phyloP scores from a whole-genome alignment of 2,329 filamentous ascomycete genomes.

The Aspergillus aculeatus region DNA sequence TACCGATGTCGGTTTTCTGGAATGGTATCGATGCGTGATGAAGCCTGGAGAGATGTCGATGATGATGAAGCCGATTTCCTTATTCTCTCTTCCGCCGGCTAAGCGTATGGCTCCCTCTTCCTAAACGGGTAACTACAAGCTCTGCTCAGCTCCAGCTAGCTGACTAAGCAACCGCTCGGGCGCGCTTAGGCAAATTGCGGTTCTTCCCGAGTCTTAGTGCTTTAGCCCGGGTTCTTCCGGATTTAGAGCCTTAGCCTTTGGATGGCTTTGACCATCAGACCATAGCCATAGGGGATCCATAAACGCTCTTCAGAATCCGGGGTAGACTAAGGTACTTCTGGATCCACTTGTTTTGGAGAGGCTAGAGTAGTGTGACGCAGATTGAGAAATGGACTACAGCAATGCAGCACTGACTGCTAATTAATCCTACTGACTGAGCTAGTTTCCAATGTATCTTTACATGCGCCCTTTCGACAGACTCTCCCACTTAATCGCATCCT shows the following conservation, averaged over 20 bases:
- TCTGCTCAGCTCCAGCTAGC: background rate
- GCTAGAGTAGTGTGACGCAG: no score
- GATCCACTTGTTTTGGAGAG: no score
- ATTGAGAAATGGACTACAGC: no score
- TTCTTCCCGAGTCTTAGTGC: background rate
- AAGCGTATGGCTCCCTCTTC: background rate
- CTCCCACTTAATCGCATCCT: no score
- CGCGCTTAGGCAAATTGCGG: background rate
- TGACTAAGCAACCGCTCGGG: background rate
- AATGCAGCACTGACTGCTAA: no score
- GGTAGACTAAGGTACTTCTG: no score
- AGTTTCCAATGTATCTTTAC: no score
- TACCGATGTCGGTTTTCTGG: background rate
- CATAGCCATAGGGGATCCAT: no score
- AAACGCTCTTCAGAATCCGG: no score
- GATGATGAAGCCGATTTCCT: background rate
- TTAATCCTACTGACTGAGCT: no score
- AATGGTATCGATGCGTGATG: background rate
- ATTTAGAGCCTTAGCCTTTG: background rate
- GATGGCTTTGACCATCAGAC: no score
- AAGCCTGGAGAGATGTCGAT: background rate
- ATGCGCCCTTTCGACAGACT: no score
- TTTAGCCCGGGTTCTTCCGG: constrained; percentile 1
- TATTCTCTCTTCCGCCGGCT: background rate
- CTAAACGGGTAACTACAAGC: background rate